phyloP scores from a whole-genome alignment of 148 eudicot species.

The Rhododendron vialii region DNA sequence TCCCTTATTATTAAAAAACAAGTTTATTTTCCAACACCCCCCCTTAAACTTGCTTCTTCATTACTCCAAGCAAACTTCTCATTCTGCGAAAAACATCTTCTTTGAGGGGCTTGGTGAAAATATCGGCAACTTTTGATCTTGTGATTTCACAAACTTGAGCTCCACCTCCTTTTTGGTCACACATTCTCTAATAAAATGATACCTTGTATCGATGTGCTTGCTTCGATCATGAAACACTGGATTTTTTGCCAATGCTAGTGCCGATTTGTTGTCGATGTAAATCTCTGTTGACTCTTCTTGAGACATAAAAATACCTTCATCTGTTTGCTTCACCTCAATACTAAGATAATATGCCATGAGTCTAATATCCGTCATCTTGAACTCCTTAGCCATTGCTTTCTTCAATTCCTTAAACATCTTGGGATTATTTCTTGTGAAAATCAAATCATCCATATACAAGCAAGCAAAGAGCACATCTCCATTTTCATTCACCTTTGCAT shows the following conservation, averaged over 20 bases:
- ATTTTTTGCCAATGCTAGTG: neutral
- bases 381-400: neutral
- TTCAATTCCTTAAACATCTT: neutral
- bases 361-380: neutral
- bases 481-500: too few species aligned
- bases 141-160: neutral
- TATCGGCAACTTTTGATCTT: neutral
- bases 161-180: neutral
- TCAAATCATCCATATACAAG: neutral
- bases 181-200: neutral
- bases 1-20: too few species aligned
- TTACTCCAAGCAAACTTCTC: neutral
- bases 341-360: neutral
- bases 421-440: neutral
- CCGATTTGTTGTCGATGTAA: neutral
- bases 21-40: too few species aligned
- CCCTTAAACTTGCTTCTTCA: too few species aligned
- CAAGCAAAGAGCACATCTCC: neutral
- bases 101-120: neutral
- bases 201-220: neutral
- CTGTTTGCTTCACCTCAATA: neutral
- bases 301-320: neutral
- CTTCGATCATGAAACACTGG: neutral
- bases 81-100: neutral
- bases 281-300: neutral